Evolutionary conservation across 257 asterid genomes (phyloP).

Genomic region (Primulina huaijiensis): DNA sequence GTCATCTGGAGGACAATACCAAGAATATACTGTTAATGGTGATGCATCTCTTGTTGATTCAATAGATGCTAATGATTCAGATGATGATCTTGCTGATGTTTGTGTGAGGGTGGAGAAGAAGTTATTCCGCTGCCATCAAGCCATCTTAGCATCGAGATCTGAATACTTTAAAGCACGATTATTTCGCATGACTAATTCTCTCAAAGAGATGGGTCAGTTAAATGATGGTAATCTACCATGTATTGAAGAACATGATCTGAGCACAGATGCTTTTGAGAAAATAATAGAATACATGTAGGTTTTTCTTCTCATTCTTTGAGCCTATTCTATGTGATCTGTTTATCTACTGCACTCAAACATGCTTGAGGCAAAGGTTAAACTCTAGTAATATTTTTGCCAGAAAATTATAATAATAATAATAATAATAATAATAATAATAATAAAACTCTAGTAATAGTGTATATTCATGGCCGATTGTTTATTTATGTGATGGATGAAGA

Average conservation of each 20-base stretch:
- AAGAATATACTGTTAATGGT: constrained; percentile 33
- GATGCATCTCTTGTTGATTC: constrained; percentile 42
- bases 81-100: constrained; percentile 81
- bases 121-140: constrained; percentile 82
- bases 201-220: constrained; percentile 45
- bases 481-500: not conserved
- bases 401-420: too few relatives aligned
- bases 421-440: too few relatives aligned
- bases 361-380: not conserved
- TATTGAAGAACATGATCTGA: constrained; percentile 85
- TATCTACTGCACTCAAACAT: constrained; percentile 13
- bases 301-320: constrained; percentile 7
- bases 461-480: not conserved
- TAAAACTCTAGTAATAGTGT: not conserved
- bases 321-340: constrained; percentile 16
- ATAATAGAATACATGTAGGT: constrained; percentile 90
- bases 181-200: constrained; percentile 69
- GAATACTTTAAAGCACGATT: constrained; percentile 91
- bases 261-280: constrained; percentile 70
- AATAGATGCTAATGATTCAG: constrained; percentile 34
- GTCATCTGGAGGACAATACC: constrained; percentile 40
- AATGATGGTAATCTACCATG: constrained; percentile 56
- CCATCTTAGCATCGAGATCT: constrained; percentile 82
- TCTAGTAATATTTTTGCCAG: too few relatives aligned
- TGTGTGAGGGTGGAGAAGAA: constrained; percentile 67